These are phyloP conservation scores for Nemania diffusa DNA, from an alignment of 2,329 filamentous ascomycete species.

Conservation along the genomic window DNA sequence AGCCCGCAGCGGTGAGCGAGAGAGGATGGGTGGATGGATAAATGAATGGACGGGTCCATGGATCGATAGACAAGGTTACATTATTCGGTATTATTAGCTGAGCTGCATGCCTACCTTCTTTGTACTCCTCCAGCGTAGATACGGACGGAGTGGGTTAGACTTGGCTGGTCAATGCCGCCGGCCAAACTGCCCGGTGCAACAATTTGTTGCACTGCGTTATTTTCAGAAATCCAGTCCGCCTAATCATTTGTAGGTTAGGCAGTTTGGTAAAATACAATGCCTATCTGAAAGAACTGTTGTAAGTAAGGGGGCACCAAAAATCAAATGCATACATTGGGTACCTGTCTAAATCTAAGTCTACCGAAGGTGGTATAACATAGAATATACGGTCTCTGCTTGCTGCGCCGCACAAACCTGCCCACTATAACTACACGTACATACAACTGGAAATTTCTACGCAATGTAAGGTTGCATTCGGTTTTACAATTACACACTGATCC, in stretches of 20 bases:
- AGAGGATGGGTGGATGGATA: background rate
- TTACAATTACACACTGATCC: background rate
- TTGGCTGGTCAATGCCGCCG: background rate
- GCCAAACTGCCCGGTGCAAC: background rate
- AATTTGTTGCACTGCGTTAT: constrained; percentile 24
- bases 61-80: constrained; percentile 6
- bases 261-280: too few relatives aligned
- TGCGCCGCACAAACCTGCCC: background rate
- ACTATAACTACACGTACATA: too few relatives aligned
- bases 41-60: background rate
- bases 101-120: too few relatives aligned
- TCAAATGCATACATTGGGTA: background rate
- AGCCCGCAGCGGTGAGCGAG: constrained; percentile 11
- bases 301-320: too few relatives aligned
- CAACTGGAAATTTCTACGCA: background rate
- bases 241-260: too few relatives aligned
- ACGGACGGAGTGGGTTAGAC: too few relatives aligned
- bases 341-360: too few relatives aligned
- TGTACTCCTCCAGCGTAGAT: too few relatives aligned
- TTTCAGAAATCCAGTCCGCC: constrained; percentile 13
- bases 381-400: background rate
- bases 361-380: background rate
- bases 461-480: background rate
- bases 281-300: too few relatives aligned
- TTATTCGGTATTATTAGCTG: constrained; percentile 26